Evolutionary conservation across 306 rosid species (phyloP), one percentile per base, ranked within the genome.

Genomic region (Quercus glauca): DNA sequence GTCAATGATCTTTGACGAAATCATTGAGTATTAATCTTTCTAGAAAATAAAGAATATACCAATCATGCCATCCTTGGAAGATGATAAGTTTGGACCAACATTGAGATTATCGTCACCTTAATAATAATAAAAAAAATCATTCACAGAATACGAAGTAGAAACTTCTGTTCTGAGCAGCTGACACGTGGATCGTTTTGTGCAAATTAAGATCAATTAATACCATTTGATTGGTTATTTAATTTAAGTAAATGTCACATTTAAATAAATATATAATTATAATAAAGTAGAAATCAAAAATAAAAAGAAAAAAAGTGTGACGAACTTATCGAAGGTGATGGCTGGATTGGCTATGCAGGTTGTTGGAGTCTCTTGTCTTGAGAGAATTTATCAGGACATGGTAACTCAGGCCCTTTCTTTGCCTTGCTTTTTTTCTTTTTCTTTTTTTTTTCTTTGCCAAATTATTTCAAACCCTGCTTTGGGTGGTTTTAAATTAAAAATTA

Each of bases 1-100:
- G 70, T 65, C 49, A 67, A 8, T 26, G 71, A 55, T 75, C 21
- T 26, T 56, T 70, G 76, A 78, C 71, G 51, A 21, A 37, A 49
- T 49, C 55, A 43, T 73, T 49, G 14, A 49, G 15, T 49, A 49
- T 49, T 49, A 49, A 49, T 49, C 53, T 49, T 49, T 49, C 1
- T 49, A 49, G 17, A 49, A 49, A 12, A 10, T 12, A 49, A 10
- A 49, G 17, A 12, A 49, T 49, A 49, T 26, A 26, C 68, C 14
- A 15, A 5, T 65, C 49, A 33, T 4, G 72, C 72, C 72, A 52
- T 67, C 72, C 52, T 23, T 3, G 11, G 25, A 68, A 68, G 15
- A 10, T 35, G 53, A 68, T 68, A 9, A 17, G 53, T 35, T 7
- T 14, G 52, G 51, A 68, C 26, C 51, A n/a, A 68, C 18, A 8